A percentile compares a stretch with the other conserved stretches of the same genome.
These are phyloP conservation scores for Myochromella boudieri DNA, from an alignment of 768 basidiomycete species.

Conservation along the genomic window DNA sequence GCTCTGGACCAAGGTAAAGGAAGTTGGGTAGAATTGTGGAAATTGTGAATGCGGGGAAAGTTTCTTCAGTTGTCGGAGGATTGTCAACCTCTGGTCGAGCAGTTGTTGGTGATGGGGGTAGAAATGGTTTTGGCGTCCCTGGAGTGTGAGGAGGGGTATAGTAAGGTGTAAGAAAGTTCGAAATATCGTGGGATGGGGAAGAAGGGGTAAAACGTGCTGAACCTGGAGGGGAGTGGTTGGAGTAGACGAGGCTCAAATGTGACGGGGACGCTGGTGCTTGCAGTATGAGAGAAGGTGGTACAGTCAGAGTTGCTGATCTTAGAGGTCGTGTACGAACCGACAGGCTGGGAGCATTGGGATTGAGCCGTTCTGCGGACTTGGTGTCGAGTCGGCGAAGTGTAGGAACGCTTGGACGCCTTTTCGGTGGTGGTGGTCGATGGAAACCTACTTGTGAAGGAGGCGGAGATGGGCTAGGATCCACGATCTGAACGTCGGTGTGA, in stretches of 20 bases:
- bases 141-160: constrained; percentile 56
- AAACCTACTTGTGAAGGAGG: constrained; percentile 66
- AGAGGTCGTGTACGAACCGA: constrained; percentile 59
- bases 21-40: constrained; percentile 92
- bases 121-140: constrained; percentile 40
- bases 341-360: constrained; percentile 52
- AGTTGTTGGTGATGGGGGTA: constrained; percentile 60
- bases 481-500: constrained; percentile 20
- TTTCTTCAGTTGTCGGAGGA: constrained; percentile 60
- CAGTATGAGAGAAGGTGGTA: constrained; percentile 43
- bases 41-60: constrained; percentile 70
- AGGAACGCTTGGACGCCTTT: constrained; percentile 61
- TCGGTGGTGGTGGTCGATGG: constrained; percentile 47
- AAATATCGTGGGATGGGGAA: constrained; percentile 32
- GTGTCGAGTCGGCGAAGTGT: constrained; percentile 65
- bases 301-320: constrained; percentile 57
- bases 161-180: constrained; percentile 48
- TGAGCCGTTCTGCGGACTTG: constrained; percentile 50
- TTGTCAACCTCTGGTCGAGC: constrained; percentile 63
- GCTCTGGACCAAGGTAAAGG: constrained; percentile 89
- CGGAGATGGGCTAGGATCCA: constrained; percentile 58
- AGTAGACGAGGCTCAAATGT: constrained; percentile 59
- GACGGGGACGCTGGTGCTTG: constrained; percentile 52
- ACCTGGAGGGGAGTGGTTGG: constrained; percentile 56
- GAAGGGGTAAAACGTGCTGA: constrained; percentile 45